These are phyloP conservation scores for Tuctoria greenei DNA, from an alignment of 176 grass and related monocot genomes.

Conservation along the genomic window DNA sequence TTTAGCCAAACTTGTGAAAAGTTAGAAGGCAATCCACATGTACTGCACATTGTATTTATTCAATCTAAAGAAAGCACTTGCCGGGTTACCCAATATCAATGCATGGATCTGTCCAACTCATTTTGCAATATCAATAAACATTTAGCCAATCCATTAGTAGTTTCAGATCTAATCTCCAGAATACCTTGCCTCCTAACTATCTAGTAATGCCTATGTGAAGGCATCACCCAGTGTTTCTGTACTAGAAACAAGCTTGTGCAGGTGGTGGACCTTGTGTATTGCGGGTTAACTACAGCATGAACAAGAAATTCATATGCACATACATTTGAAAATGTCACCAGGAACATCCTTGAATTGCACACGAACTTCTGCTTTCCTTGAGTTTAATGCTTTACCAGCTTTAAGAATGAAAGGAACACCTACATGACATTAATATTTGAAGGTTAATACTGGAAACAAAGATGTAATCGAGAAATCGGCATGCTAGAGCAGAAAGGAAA, in stretches of 20 bases:
- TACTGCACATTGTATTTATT: background rate
- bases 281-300: background rate
- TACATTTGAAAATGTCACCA: slow-evolving; percentile 99
- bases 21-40: background rate
- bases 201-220: slow-evolving; percentile 18
- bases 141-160: background rate
- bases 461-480: slow-evolving; percentile 9
- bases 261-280: background rate
- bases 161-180: background rate
- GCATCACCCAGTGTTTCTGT: background rate
- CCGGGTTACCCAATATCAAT: background rate
- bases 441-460: slow-evolving; percentile 20
- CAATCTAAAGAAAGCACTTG: background rate
- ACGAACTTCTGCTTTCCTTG: slow-evolving; percentile 97
- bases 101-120: slow-evolving; percentile 1
- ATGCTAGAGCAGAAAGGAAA: background rate
- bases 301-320: slow-evolving; percentile 17
- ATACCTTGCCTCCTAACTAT: slow-evolving; percentile 19
- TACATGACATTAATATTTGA: slow-evolving; percentile 44
- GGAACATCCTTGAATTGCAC: slow-evolving; percentile 99
- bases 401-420: slow-evolving; percentile 99
- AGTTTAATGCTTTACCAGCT: slow-evolving; percentile 93
- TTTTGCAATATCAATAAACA: background rate
- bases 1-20: slow-evolving; percentile 10
- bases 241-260: slow-evolving; percentile 14